phyloP scores from a whole-genome alignment of 192 early-diverging fungal species.

The Chytriomyces confervae region DNA sequence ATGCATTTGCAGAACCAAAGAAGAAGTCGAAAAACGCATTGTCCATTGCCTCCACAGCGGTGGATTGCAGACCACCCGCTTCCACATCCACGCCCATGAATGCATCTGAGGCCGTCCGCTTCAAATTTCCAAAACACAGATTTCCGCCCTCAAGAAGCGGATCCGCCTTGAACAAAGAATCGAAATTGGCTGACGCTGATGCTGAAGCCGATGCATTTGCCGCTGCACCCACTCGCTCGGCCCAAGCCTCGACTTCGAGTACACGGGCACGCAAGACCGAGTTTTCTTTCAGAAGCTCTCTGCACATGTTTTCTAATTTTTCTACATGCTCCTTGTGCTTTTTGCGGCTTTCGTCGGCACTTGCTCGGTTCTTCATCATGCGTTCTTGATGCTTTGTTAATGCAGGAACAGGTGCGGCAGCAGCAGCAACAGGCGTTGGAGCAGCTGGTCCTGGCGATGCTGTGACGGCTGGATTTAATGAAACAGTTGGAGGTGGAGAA shows the following conservation, averaged over 20 bases:
- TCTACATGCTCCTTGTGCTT: conserved; percentile 87
- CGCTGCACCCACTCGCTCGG: conserved; percentile 32
- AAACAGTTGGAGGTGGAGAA: conserved; percentile 29
- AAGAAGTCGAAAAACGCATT: neutral
- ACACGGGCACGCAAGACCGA: conserved; percentile 47
- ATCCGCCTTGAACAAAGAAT: no score
- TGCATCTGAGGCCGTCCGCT: neutral
- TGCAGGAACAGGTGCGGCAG: conserved; percentile 39
- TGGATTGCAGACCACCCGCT: neutral
- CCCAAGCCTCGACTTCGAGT: conserved; percentile 42
- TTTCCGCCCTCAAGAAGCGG: no score
- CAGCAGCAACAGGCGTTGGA: conserved; percentile 2
- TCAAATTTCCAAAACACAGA: neutral
- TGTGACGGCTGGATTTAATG: conserved; percentile 32
- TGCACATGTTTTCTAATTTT: conserved; percentile 63
- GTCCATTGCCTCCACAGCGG: neutral
- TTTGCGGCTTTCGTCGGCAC: conserved; percentile 84
- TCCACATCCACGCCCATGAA: neutral
- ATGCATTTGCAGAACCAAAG: neutral
- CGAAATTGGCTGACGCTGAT: conserved; percentile 24
- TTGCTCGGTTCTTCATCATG: conserved; percentile 91
- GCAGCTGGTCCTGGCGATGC: conserved; percentile 5
- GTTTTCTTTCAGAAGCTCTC: conserved; percentile 60
- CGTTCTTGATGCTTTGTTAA: conserved; percentile 82
- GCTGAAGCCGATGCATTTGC: conserved; percentile 17